phyloP scores from a whole-genome alignment of 2,329 filamentous ascomycete genomes.

The Hypoxylon sp. region DNA sequence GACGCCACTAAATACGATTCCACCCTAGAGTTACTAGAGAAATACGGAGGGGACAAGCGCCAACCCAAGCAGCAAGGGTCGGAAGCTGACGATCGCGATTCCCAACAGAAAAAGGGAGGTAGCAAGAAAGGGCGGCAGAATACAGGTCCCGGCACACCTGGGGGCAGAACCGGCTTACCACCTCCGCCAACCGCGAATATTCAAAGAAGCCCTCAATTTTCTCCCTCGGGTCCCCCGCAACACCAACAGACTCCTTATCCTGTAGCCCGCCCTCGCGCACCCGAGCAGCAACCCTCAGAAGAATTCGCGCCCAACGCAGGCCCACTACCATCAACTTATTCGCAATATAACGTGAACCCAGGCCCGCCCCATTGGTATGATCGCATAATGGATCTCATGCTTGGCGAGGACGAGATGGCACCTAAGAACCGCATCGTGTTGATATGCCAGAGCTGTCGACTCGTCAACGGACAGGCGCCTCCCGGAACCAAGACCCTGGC shows the following conservation, averaged over 20 bases:
- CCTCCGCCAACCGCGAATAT: conserved; percentile 75
- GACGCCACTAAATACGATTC: conserved; percentile 96
- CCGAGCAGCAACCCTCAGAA: conserved; percentile 58
- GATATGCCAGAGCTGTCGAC: conserved; percentile 82
- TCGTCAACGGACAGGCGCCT: conserved; percentile 96
- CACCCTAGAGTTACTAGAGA: conserved; percentile 90
- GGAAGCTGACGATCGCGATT: conserved; percentile 37
- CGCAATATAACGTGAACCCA: conserved; percentile 46
- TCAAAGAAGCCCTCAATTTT: conserved; percentile 54
- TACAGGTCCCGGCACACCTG: conserved; percentile 39
- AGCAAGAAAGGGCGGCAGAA: conserved; percentile 49
- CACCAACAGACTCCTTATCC: conserved; percentile 37
- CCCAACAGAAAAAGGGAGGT: conserved; percentile 41
- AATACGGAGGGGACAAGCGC: conserved; percentile 78
- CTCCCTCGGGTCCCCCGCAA: conserved; percentile 48
- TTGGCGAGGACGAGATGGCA: conserved; percentile 94
- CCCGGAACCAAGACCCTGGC: conserved; percentile 82
- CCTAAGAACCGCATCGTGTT: conserved; percentile 91
- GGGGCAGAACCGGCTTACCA: conserved; percentile 61
- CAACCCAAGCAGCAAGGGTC: conserved; percentile 48
- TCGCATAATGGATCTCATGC: conserved; percentile 86
- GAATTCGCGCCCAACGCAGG: conserved; percentile 83
- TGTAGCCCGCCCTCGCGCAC: conserved; percentile 39
- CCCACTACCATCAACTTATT: conserved; percentile 42
- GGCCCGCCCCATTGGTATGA: conserved; percentile 85